Evolutionary conservation across 768 basidiomycete species (phyloP), one percentile per base, ranked within the genome.

Genomic region (Pleurotus djamor): DNA sequence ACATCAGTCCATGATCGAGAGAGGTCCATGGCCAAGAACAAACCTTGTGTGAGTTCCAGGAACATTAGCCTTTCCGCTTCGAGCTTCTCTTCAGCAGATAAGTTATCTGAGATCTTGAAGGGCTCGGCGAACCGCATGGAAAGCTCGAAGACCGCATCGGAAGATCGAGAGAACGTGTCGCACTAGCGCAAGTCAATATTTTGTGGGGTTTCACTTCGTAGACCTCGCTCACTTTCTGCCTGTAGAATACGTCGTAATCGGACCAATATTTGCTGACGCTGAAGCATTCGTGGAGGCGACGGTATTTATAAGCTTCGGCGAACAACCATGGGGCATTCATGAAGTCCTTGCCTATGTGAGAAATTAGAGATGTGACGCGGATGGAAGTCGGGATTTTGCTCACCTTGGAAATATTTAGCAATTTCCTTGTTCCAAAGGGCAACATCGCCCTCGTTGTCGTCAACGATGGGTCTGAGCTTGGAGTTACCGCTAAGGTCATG

Each of bases 311-410:
- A 13, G 95, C 94, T 71, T 96, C 95, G 17, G 95, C 96, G 66
- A 98, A 97, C 14, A 97, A 77, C 95, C 94, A 96, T 4, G 94
- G 94, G 0, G 95, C 94, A 69, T 91, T 94, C 93, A 96, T 96
- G 68, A 94, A 95, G 66, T 92, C 88, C 72, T 91, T 92, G 34
- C 90, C 91, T 87, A 61, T 28, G 36, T 52, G 21, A n/a, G 12
- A 32, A 51, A 54, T 37, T 13, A 49, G 43, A n/a, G n/a, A 14
- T 8, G n/a, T 12, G 4, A 41, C 4, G n/a, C 12, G 48, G 32
- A n/a, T 2, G 14, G 28, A 36, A 17, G 33, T 43, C 55, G 32
- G 7, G 35, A 45, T 63, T 67, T 60, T 65, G 71, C 71, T 68
- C 66, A 85, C 92, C 92, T 75, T 94, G 88, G 76, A 97, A 97